A percentile compares a stretch with the other conserved stretches of the same genome.
Evolutionary conservation across 306 rosid genomes (phyloP).

Genomic region (Cucurbita ficifolia): DNA sequence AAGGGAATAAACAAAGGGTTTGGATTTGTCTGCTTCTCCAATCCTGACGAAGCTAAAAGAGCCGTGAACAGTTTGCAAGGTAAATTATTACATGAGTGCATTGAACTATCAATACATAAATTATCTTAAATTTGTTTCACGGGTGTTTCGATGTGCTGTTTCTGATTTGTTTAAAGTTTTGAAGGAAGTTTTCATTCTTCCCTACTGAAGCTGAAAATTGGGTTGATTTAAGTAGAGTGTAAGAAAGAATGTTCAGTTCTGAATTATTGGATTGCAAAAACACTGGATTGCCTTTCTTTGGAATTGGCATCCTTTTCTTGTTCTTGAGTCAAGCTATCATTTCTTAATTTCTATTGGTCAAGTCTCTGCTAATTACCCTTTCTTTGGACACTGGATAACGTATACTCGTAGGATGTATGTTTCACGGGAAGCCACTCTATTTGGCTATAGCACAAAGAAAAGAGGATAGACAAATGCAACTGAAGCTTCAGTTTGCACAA

Average conservation of each 20-base stretch:
- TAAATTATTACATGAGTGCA: slow-evolving; percentile 15
- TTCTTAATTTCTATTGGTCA: background rate
- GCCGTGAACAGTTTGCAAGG: slow-evolving; percentile 77
- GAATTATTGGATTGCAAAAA: background rate
- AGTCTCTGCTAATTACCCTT: background rate
- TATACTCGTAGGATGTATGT: slow-evolving; percentile 41
- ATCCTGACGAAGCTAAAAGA: slow-evolving; percentile 72
- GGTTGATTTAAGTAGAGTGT: background rate
- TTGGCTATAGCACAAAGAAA: slow-evolving; percentile 82
- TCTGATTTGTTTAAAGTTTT: background rate
- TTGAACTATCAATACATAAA: background rate
- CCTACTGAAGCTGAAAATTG: background rate
- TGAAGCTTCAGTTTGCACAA: slow-evolving; percentile 56
- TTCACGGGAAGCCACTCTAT: slow-evolving; percentile 69
- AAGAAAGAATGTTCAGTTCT: background rate
- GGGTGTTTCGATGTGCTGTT: background rate
- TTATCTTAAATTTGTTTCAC: background rate
- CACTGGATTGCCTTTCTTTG: too few species aligned
- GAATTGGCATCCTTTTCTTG: background rate
- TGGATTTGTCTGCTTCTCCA: slow-evolving; percentile 83
- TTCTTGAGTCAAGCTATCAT: background rate
- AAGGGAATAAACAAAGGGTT: slow-evolving; percentile 76
- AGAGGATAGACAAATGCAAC: slow-evolving; percentile 65
- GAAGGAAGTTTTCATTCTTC: background rate
- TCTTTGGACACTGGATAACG: background rate